Evolutionary conservation across 2,329 filamentous ascomycete genomes (phyloP).

Genomic region (Fusarium buharicum): DNA sequence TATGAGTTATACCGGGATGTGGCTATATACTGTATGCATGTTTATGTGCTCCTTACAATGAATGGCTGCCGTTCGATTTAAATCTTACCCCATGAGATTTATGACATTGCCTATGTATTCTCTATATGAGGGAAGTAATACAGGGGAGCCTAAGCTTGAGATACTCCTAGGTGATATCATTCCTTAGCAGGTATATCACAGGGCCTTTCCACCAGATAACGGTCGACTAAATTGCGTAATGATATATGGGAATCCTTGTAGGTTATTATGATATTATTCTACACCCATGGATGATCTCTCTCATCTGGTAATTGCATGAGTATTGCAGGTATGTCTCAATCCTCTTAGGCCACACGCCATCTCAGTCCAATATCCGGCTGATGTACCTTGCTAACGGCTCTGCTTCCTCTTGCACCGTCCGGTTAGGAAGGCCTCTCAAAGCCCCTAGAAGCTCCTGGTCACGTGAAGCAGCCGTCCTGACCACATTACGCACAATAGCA

Average conservation of each 20-base stretch:
- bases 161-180: too few relatives aligned
- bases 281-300: not conserved
- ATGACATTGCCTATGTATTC: too few relatives aligned
- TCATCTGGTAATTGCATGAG: not conserved
- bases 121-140: too few relatives aligned
- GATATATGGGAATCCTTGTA: not conserved
- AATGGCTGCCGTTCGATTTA: not conserved
- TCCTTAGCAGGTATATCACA: not conserved
- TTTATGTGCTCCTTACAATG: slow-evolving; percentile 11
- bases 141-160: too few relatives aligned
- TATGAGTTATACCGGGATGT: slow-evolving; percentile 36
- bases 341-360: too few relatives aligned
- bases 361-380: slow-evolving; percentile 49
- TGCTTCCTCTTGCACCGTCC: slow-evolving; percentile 63
- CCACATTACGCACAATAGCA: slow-evolving; percentile 51
- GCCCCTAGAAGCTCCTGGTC: slow-evolving; percentile 54
- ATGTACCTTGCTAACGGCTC: slow-evolving; percentile 60
- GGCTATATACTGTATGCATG: slow-evolving; percentile 35
- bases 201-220: too few relatives aligned
- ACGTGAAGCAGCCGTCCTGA: slow-evolving; percentile 54
- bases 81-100: too few relatives aligned
- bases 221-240: too few relatives aligned
- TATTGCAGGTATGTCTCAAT: not conserved
- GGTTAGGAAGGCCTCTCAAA: slow-evolving; percentile 57
- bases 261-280: not conserved